Conservation (phyloP, 2,329 filamentous ascomycete genomes). For the Fusarium algeriense region DNA sequence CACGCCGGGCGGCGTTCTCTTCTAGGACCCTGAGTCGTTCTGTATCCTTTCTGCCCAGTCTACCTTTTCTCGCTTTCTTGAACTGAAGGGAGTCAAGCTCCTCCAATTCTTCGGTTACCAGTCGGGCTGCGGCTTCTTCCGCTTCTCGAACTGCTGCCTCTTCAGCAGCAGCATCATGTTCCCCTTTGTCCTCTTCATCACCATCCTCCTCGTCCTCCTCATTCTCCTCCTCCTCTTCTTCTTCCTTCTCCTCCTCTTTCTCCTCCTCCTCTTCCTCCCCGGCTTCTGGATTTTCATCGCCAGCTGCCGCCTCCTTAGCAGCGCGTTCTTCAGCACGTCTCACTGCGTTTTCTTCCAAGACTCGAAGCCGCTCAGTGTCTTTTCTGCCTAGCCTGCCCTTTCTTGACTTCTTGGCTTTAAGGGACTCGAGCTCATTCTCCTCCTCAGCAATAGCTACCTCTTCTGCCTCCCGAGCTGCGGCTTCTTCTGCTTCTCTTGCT, state of each 20-base stretch:
- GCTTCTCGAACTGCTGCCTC: constrained; percentile 36
- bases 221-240: constrained; percentile 43
- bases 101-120: constrained; percentile 40
- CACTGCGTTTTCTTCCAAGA: constrained; percentile 37
- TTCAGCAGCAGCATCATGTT: neutral
- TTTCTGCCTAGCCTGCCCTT: constrained; percentile 44
- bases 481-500: constrained; percentile 36
- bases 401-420: constrained; percentile 41
- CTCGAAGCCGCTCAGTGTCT: constrained; percentile 39
- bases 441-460: constrained; percentile 34
- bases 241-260: neutral
- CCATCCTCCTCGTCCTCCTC: neutral
- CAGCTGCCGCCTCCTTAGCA: constrained; percentile 38
- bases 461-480: constrained; percentile 31
- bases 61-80: constrained; percentile 44
- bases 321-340: constrained; percentile 36
- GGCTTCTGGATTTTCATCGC: neutral
- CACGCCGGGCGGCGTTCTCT: constrained; percentile 33
- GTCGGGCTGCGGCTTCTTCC: constrained; percentile 39
- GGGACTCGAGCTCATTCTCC: constrained; percentile 27
- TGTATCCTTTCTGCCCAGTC: constrained; percentile 43
- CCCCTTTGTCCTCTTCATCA: neutral
- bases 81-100: constrained; percentile 34
- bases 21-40: constrained; percentile 38
- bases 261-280: constrained; percentile 45